phyloP scores from a whole-genome alignment of 129 eudicot genomes.

The Ambrosia trifida region DNA sequence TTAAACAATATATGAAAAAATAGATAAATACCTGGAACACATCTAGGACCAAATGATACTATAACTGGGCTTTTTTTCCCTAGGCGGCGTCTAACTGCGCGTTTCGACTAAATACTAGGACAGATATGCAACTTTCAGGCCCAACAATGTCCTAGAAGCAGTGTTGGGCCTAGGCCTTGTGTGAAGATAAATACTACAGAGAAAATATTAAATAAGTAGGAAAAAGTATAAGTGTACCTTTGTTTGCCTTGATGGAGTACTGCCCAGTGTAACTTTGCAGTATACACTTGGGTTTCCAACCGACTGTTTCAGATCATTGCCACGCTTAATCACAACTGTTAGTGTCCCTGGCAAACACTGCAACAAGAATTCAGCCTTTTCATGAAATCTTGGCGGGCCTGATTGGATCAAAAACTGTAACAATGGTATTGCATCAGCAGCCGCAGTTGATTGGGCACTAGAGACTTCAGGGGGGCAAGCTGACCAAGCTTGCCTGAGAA shows the following conservation, averaged over 20 bases:
- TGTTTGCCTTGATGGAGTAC: conserved; percentile 75
- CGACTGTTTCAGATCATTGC: conserved; percentile 90
- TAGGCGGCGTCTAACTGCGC: not conserved
- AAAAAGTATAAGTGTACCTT: conserved; percentile 44
- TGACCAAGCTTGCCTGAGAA: conserved; percentile 99
- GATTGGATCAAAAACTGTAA: conserved; percentile 92
- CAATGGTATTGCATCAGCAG: conserved; percentile 95
- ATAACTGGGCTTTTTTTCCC: not conserved
- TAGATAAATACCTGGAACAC: not conserved
- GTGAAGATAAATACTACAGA: not conserved
- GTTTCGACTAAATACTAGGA: not conserved
- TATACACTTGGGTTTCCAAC: conserved; percentile 94
- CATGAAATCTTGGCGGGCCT: conserved; percentile 99
- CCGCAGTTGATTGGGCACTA: conserved; percentile 93
- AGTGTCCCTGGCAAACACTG: conserved; percentile 98
- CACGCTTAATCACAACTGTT: conserved; percentile 83
- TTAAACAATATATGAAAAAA: conserved; percentile 1
- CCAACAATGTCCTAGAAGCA: too few relatives aligned
- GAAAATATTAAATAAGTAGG: not conserved
- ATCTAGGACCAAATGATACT: not conserved
- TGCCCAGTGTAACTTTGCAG: conserved; percentile 97
- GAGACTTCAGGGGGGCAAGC: conserved; percentile 99
- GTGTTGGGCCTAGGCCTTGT: not conserved
- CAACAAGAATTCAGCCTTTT: conserved; percentile 85
- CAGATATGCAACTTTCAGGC: conserved; percentile 3